Conservation (phyloP, 257 asterid species). For the Voacanga thouarsii region DNA sequence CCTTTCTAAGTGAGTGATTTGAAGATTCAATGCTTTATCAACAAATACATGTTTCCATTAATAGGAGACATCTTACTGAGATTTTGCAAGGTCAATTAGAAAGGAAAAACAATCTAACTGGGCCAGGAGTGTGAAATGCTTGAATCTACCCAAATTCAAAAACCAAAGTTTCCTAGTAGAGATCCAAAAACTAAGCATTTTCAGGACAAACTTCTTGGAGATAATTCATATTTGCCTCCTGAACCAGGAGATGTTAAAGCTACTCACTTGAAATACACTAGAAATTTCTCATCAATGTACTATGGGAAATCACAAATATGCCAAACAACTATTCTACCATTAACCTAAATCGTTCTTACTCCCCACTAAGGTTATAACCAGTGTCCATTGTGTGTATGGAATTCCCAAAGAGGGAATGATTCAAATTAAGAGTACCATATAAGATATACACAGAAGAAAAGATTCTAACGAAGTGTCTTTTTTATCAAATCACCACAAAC, state of each 20-base stretch:
- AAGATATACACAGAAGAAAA: background rate
- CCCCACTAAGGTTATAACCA: background rate
- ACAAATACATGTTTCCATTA: background rate
- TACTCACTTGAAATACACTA: background rate
- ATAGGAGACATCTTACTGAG: background rate
- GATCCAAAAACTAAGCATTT: background rate
- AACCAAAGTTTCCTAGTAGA: background rate
- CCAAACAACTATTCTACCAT: background rate
- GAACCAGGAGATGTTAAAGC: background rate
- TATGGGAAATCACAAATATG: background rate
- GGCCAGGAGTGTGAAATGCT: background rate
- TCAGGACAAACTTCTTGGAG: background rate
- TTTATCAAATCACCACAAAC: conserved; percentile 55
- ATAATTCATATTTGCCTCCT: background rate
- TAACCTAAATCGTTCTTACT: background rate
- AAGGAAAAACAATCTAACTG: background rate
- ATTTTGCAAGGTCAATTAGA: background rate
- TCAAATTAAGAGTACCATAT: background rate
- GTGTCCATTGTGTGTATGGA: background rate
- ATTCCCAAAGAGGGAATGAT: background rate
- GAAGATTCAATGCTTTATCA: background rate
- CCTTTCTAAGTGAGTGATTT: background rate
- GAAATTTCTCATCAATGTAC: background rate
- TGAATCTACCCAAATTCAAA: background rate
- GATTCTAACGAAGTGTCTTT: background rate